Evolutionary conservation across 805 yeast genomes (phyloP).

Genomic region (Suhomyces xylopsoci): DNA sequence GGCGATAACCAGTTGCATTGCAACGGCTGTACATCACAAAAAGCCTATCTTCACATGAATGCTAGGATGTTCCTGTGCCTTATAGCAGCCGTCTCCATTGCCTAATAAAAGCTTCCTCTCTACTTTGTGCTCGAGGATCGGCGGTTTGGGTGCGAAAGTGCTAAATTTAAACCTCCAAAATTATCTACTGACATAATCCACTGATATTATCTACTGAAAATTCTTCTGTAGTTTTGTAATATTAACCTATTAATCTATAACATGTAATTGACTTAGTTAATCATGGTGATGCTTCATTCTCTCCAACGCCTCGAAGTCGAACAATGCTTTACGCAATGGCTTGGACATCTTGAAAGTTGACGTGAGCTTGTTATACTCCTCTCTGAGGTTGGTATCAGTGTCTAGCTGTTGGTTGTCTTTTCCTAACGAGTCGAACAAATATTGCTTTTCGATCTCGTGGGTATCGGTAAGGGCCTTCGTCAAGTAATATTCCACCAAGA

Average conservation of each 20-base stretch:
- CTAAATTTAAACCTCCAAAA: too few relatives aligned
- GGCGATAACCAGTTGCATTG: neutral
- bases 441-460: slow-evolving; percentile 17
- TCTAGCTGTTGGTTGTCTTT: slow-evolving; percentile 3
- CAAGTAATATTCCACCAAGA: slow-evolving; percentile 20
- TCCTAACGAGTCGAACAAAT: slow-evolving; percentile 13
- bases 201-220: neutral
- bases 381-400: neutral
- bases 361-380: slow-evolving; percentile 7
- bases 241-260: neutral
- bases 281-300: slow-evolving; percentile 5
- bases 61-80: neutral
- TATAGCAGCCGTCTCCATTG: neutral
- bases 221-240: neutral
- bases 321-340: slow-evolving; percentile 10
- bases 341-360: slow-evolving; percentile 4
- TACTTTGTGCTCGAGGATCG: too few relatives aligned
- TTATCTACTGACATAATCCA: neutral
- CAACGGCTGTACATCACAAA: neutral
- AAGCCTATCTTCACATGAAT: neutral
- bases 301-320: slow-evolving; percentile 7
- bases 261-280: neutral
- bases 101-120: neutral
- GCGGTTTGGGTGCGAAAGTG: neutral
- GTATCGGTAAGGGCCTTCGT: slow-evolving; percentile 15